phyloP scores from a whole-genome alignment of 1,284 basidiomycete species.

The Kwoniella shivajii region DNA sequence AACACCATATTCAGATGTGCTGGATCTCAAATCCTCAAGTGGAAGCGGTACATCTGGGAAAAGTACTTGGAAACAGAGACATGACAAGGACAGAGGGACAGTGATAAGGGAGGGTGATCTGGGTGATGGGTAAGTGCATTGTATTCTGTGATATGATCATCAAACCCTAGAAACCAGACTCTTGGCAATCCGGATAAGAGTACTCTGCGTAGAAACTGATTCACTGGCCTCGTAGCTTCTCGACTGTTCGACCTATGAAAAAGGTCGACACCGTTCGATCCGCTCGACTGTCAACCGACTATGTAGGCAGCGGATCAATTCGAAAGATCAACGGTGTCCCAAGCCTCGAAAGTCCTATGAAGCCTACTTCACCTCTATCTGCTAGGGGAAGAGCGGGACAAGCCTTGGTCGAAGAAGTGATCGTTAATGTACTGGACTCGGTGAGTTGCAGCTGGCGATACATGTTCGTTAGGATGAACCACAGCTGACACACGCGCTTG shows the following conservation, averaged over 20 bases:
- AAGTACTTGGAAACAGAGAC: conserved; percentile 63
- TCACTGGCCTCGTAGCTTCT: conserved; percentile 57
- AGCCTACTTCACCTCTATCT: conserved; percentile 15
- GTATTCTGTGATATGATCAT: too few relatives aligned
- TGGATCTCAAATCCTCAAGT: conserved; percentile 32
- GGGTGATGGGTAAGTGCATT: conserved; percentile 63
- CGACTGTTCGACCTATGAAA: conserved; percentile 89
- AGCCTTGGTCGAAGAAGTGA: conserved; percentile 74
- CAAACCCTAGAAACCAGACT: too few relatives aligned
- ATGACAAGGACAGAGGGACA: conserved; percentile 70
- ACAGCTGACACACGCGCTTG: conserved; percentile 1
- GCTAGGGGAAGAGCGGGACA: conserved; percentile 64
- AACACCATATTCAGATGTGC: conserved; percentile 29
- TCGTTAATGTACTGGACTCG: conserved; percentile 72
- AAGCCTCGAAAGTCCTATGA: conserved; percentile 11
- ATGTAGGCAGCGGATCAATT: conserved; percentile 61
- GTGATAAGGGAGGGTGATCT: conserved; percentile 76
- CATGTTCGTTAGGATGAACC: neutral
- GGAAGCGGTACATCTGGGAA: conserved; percentile 25
- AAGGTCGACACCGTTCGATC: conserved; percentile 80
- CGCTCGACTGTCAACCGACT: conserved; percentile 75
- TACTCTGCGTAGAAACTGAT: too few relatives aligned
- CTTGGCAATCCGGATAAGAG: too few relatives aligned
- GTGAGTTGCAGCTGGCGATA: conserved; percentile 56
- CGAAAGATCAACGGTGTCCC: conserved; percentile 7